Percentiles rank a stretch among this genome's conserved stretches.
phyloP scores from a whole-genome alignment of 2,329 filamentous ascomycete genomes.

The Westerdykella ornata region DNA sequence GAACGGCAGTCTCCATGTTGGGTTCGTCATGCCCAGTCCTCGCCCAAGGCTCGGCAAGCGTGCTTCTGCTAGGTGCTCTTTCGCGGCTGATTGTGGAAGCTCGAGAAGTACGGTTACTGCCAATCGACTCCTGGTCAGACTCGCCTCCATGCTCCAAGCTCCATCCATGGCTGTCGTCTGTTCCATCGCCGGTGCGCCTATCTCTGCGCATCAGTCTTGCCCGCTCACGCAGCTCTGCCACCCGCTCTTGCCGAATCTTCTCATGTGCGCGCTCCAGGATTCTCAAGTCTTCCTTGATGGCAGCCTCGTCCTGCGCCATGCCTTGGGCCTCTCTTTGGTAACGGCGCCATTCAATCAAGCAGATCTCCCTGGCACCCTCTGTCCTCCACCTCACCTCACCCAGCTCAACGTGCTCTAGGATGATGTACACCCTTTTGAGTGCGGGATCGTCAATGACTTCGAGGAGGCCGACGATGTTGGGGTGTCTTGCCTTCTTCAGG shows the following conservation, averaged over 20 bases:
- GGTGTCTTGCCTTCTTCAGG: constrained; percentile 93
- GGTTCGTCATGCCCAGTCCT: constrained; percentile 14
- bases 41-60: constrained; percentile 18
- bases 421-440: constrained; percentile 96
- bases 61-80: constrained; percentile 13
- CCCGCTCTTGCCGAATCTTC: constrained; percentile 31
- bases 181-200: constrained; percentile 19
- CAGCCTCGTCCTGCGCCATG: constrained; percentile 37
- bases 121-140: constrained; percentile 46
- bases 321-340: constrained; percentile 63
- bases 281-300: constrained; percentile 40
- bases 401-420: constrained; percentile 88
- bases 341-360: constrained; percentile 71
- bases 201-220: constrained; percentile 33
- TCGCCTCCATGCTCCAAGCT: constrained; percentile 73
- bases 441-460: constrained; percentile 98
- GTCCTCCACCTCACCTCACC: constrained; percentile 93
- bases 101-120: constrained; percentile 22
- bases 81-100: constrained; percentile 18
- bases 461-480: constrained; percentile 90
- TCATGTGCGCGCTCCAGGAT: constrained; percentile 33
- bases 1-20: constrained; percentile 34
- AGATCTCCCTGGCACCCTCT: constrained; percentile 77
- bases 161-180: constrained; percentile 60
- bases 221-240: constrained; percentile 20